These are phyloP conservation scores for Patellaria atrata DNA, from an alignment of 495 filamentous ascomycete species.

Conservation along the genomic window DNA sequence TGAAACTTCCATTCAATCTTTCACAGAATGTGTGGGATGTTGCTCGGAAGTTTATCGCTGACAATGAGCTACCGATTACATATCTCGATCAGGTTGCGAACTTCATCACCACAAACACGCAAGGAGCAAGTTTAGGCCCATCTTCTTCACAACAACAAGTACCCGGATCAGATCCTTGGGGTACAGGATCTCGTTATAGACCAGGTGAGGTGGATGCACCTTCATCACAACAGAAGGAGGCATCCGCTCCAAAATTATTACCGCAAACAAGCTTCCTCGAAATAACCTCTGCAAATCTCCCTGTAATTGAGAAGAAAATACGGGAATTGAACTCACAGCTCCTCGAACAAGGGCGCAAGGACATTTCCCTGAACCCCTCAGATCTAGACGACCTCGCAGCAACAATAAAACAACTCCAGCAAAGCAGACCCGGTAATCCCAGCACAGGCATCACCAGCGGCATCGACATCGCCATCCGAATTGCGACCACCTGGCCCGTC, in stretches of 20 bases:
- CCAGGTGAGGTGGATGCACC: slow-evolving; percentile 52
- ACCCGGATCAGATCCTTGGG: slow-evolving; percentile 55
- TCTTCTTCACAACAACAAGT: slow-evolving; percentile 27
- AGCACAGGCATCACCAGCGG: slow-evolving; percentile 30
- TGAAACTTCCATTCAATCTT: slow-evolving; percentile 88
- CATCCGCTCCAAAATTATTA: slow-evolving; percentile 45
- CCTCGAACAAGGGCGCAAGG: slow-evolving; percentile 52
- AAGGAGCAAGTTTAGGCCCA: slow-evolving; percentile 67
- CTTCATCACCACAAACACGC: slow-evolving; percentile 81
- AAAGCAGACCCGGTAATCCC: slow-evolving; percentile 14
- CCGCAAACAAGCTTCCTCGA: slow-evolving; percentile 78
- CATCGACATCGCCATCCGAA: slow-evolving; percentile 46
- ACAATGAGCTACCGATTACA: slow-evolving; percentile 78
- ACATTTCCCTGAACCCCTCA: slow-evolving; percentile 54
- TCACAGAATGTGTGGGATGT: slow-evolving; percentile 88
- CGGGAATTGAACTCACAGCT: slow-evolving; percentile 54
- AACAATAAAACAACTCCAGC: slow-evolving; percentile 40
- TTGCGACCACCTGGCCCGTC: slow-evolving; percentile 64
- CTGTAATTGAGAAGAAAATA: slow-evolving; percentile 59
- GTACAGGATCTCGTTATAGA: slow-evolving; percentile 60
- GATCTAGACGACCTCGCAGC: slow-evolving; percentile 45
- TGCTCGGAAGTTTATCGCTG: slow-evolving; percentile 77
- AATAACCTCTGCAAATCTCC: slow-evolving; percentile 45
- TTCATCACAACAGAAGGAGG: slow-evolving; percentile 21
- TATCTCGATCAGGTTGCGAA: slow-evolving; percentile 90